Evolutionary conservation across 2,329 filamentous ascomycete genomes (phyloP), one percentile per base, ranked within the genome.

Genomic region (Colletotrichum horii): DNA sequence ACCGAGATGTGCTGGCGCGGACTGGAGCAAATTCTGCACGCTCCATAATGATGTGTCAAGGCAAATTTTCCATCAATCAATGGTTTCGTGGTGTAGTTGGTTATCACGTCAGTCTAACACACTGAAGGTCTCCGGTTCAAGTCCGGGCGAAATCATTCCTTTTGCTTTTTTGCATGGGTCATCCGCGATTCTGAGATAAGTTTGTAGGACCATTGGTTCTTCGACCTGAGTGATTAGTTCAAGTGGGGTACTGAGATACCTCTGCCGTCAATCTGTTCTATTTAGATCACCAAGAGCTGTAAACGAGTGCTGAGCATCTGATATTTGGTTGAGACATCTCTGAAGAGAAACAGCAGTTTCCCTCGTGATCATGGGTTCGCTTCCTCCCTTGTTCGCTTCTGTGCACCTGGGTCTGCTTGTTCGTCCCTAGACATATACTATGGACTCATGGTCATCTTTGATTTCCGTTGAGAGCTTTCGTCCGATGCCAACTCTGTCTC

Each of bases 41-140:
- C 38, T n/a, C 11, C 19, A 22, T 48, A 2, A 2, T 1, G 9
- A 12, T 3, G 38, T n/a, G n/a, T 48, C 6, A 6, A 15, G 3
- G 0, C 0, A 5, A 1, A 1, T 0, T 0, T 7, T 0, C 16
- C 28, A 22, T 11, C 19, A 34, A 61, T 3, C 2, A 62, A 56
- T n/a, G 71, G 71, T 71, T 74, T 71, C 67, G 74, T 83, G 80
- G 81, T 82, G 81, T 82, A 83, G 85, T 87, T 87, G 85, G 85
- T 87, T 86, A 87, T 87, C 85, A 87, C 85, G 83, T 87, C 84
- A 86, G 85, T 87, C 84, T 87, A 87, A 87, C 85, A 83, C 73
- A 75, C 73, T 75, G 73, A 75, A 75, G 73, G 73, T 75, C 73
- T 75, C 73, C 69, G 69, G 73, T 75, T 75, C 73, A 72, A 75